phyloP scores from a whole-genome alignment of 257 asterid species.

The Nicotiana noctiflora region DNA sequence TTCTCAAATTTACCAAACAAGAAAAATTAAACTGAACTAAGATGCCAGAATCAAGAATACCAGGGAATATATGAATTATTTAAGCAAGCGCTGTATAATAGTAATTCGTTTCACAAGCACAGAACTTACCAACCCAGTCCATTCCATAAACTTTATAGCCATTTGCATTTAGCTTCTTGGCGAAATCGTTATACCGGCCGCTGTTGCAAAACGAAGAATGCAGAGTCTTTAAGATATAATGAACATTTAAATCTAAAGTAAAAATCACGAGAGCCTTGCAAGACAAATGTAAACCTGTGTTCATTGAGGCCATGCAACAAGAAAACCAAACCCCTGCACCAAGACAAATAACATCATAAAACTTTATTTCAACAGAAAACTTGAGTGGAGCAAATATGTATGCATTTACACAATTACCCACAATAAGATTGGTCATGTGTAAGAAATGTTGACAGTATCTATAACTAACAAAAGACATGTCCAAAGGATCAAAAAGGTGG shows the following conservation, averaged over 20 bases:
- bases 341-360: background rate
- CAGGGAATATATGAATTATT: background rate
- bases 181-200: slow-evolving; percentile 71
- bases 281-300: slow-evolving; percentile 46
- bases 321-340: slow-evolving; percentile 66
- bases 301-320: slow-evolving; percentile 81
- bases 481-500: too few relatives aligned
- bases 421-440: background rate
- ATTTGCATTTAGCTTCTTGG: slow-evolving; percentile 71
- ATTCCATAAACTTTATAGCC: slow-evolving; percentile 88
- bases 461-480: background rate
- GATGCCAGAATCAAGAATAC: too few relatives aligned
- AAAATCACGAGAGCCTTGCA: background rate
- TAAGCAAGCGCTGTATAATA: background rate
- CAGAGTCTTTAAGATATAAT: background rate
- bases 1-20: background rate
- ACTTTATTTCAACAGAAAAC: background rate
- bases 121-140: slow-evolving; percentile 94
- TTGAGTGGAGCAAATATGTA: background rate
- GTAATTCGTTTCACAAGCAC: too few relatives aligned
- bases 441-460: background rate
- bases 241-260: background rate
- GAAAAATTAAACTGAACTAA: too few relatives aligned
- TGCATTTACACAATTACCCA: background rate
- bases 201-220: slow-evolving; percentile 26